Evolutionary conservation across 2,329 filamentous ascomycete genomes (phyloP).

Genomic region (Aspergillus niger): DNA sequence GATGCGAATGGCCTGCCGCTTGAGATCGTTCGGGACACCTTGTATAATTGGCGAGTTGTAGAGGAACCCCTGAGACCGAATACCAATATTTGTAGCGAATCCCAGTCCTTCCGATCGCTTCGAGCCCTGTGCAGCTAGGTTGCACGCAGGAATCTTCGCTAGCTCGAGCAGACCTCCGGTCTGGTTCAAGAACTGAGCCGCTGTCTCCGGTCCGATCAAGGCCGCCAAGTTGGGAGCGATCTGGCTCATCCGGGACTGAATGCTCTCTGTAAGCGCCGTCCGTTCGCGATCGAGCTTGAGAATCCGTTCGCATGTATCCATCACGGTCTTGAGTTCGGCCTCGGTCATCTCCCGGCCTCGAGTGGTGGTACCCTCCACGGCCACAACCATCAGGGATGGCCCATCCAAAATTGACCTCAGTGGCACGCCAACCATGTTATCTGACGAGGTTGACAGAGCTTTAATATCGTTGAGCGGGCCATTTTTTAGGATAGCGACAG

Average conservation of each 20-base stretch:
- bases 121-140: slow-evolving; percentile 85
- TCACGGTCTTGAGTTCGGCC: slow-evolving; percentile 72
- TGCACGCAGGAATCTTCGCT: slow-evolving; percentile 90
- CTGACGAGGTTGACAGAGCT: slow-evolving; percentile 69
- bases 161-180: slow-evolving; percentile 85
- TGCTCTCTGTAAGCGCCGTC: slow-evolving; percentile 83
- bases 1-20: slow-evolving; percentile 91
- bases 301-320: slow-evolving; percentile 81
- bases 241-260: slow-evolving; percentile 93
- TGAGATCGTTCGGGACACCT: slow-evolving; percentile 80
- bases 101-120: slow-evolving; percentile 81
- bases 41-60: slow-evolving; percentile 90
- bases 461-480: slow-evolving; percentile 89
- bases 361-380: slow-evolving; percentile 88
- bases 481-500: slow-evolving; percentile 89
- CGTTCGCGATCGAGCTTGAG: slow-evolving; percentile 87
- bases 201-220: slow-evolving; percentile 87
- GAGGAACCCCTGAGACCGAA: slow-evolving; percentile 89
- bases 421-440: slow-evolving; percentile 75
- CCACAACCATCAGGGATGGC: slow-evolving; percentile 91
- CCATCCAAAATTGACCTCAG: slow-evolving; percentile 82
- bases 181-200: slow-evolving; percentile 93
- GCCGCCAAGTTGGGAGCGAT: slow-evolving; percentile 93
- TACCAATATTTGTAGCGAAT: slow-evolving; percentile 87
- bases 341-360: slow-evolving; percentile 75